Conservation (phyloP, 345 rosid genomes). For the Euphorbia lathyris region DNA sequence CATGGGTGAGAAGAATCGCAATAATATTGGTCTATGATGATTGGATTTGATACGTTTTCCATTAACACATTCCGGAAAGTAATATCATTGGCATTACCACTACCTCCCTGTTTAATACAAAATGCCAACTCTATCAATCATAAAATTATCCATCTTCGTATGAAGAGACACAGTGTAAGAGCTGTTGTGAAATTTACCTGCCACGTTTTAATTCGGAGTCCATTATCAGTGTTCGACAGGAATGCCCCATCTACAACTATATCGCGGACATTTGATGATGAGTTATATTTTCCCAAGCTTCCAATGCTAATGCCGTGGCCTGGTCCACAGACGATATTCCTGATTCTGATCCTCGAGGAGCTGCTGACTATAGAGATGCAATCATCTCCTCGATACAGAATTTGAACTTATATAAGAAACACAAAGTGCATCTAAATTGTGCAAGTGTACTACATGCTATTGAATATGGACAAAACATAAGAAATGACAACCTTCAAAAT, state of each 20-base stretch:
- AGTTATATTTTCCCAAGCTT: constrained; percentile 75
- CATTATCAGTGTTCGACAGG: constrained; percentile 66
- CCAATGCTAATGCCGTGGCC: constrained; percentile 94
- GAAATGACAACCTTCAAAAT: not conserved
- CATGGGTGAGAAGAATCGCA: constrained; percentile 72
- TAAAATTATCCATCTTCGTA: not conserved
- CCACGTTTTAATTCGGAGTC: constrained; percentile 94
- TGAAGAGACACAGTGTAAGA: not conserved
- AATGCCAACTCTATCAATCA: constrained; percentile 4
- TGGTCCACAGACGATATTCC: constrained; percentile 75
- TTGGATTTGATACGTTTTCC: constrained; percentile 83
- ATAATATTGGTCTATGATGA: constrained; percentile 81
- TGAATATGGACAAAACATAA: not conserved
- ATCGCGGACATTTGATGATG: constrained; percentile 53
- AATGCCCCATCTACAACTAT: constrained; percentile 56
- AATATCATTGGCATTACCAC: constrained; percentile 60
- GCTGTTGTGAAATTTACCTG: constrained; percentile 49
- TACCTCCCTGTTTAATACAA: constrained; percentile 60
- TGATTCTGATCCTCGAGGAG: constrained; percentile 65
- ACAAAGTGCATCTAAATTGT: not conserved
- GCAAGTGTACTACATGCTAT: not conserved
- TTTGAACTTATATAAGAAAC: constrained; percentile 13
- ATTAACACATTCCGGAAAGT: constrained; percentile 55
- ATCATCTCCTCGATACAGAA: constrained; percentile 71
- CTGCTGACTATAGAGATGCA: constrained; percentile 82